Conservation (phyloP, 2,329 filamentous ascomycete genomes). For the Scedosporium boydii region DNA sequence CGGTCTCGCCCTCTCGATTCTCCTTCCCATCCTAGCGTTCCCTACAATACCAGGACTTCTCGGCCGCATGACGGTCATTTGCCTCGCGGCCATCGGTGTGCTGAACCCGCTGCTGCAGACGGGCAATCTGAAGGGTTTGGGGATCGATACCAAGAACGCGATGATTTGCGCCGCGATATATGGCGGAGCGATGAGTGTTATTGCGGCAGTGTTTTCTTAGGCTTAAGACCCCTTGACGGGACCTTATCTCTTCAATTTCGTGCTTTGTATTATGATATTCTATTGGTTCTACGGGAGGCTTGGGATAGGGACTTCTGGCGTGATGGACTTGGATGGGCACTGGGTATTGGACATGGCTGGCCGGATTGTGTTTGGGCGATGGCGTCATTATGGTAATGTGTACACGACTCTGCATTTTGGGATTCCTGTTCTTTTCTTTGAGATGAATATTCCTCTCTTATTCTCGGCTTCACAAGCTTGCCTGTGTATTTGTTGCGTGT, state of each 20-base stretch:
- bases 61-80: conserved; percentile 47
- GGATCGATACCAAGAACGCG: conserved; percentile 11
- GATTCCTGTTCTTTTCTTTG: too few species aligned
- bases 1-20: conserved; percentile 38
- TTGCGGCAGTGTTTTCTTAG: not conserved
- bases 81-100: conserved; percentile 39
- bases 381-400: too few species aligned
- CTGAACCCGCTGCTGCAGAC: conserved; percentile 20
- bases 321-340: too few species aligned
- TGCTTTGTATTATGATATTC: not conserved
- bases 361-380: too few species aligned
- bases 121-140: conserved; percentile 13
- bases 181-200: conserved; percentile 2
- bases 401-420: too few species aligned
- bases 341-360: too few species aligned
- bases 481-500: too few species aligned
- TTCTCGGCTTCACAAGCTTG: too few species aligned
- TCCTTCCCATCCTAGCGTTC: conserved; percentile 51
- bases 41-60: conserved; percentile 45
- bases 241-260: not conserved
- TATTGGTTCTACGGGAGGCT: not conserved
- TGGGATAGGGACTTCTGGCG: too few species aligned
- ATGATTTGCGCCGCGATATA: not conserved
- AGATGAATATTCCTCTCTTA: too few species aligned
- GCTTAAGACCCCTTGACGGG: not conserved